A percentile compares a stretch with the other conserved stretches of the same genome.
These are phyloP conservation scores for Stereocaulon alpinum DNA, from an alignment of 495 filamentous ascomycete genomes.

Conservation along the genomic window DNA sequence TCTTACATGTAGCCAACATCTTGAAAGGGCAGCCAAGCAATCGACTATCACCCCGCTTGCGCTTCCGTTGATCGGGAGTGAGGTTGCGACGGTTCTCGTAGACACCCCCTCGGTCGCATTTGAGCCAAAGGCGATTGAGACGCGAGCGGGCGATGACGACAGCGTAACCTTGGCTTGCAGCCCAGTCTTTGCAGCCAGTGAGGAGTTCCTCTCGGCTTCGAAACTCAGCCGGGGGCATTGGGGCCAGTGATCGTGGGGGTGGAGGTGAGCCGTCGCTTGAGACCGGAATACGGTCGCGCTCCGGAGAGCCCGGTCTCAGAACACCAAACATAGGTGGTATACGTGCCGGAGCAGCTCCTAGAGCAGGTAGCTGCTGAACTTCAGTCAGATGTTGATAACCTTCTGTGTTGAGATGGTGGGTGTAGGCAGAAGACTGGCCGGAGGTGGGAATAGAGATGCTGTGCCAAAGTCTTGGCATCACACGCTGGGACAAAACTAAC, in stretches of 20 bases:
- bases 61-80: slow-evolving; percentile 23
- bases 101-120: slow-evolving; percentile 24
- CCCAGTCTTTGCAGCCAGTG: slow-evolving; percentile 22
- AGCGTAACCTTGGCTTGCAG: slow-evolving; percentile 23
- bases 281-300: slow-evolving; percentile 14
- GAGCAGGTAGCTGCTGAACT: not conserved
- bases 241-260: slow-evolving; percentile 20
- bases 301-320: slow-evolving; percentile 17
- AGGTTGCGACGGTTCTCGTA: slow-evolving; percentile 24
- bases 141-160: slow-evolving; percentile 25
- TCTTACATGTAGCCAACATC: slow-evolving; percentile 19
- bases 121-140: slow-evolving; percentile 24
- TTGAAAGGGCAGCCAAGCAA: slow-evolving; percentile 23
- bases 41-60: slow-evolving; percentile 24
- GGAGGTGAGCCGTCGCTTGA: slow-evolving; percentile 16
- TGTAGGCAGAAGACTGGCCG: slow-evolving; percentile 9
- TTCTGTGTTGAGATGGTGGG: slow-evolving; percentile 14
- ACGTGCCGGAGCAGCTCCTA: not conserved
- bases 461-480: not conserved
- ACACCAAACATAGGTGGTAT: slow-evolving; percentile 22
- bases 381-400: slow-evolving; percentile 7
- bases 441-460: slow-evolving; percentile 11
- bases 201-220: slow-evolving; percentile 20
- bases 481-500: not conserved
- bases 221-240: slow-evolving; percentile 21